These are phyloP conservation scores for Cutaneotrichosporon mucoides DNA, from an alignment of 1,284 basidiomycete genomes.

Conservation along the genomic window DNA sequence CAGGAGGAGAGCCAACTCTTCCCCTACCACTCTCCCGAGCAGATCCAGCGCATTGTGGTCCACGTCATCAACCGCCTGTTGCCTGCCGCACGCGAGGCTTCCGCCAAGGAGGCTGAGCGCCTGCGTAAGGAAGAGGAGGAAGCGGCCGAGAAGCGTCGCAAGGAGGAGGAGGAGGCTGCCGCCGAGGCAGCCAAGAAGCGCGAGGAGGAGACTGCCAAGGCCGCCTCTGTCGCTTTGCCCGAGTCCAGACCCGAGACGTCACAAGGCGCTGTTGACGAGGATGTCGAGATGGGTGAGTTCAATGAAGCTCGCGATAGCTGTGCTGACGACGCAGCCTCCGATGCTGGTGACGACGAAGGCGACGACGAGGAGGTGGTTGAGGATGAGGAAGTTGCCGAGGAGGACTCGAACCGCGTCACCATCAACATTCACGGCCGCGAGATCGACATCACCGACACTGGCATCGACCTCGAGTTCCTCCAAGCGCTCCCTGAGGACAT, in stretches of 20 bases:
- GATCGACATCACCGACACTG: constrained; percentile 98
- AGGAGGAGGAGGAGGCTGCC: constrained; percentile 24
- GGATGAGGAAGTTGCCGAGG: constrained; percentile 9
- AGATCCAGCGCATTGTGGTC: constrained; percentile 67
- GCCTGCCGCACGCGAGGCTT: constrained; percentile 62
- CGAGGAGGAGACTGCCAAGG: constrained; percentile 18
- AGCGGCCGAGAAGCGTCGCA: constrained; percentile 20
- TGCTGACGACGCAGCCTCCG: constrained; percentile 50
- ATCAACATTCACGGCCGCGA: constrained; percentile 84
- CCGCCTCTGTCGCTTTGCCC: constrained; percentile 24
- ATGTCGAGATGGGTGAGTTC: constrained; percentile 65
- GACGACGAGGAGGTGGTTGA: constrained; percentile 8
- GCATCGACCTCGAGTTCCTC: constrained; percentile 96
- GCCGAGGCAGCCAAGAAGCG: constrained; percentile 18
- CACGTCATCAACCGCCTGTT: constrained; percentile 73
- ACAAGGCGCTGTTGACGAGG: constrained; percentile 50
- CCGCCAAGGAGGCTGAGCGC: constrained; percentile 46
- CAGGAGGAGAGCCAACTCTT: constrained; percentile 79
- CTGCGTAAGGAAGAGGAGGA: constrained; percentile 36
- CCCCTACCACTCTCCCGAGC: constrained; percentile 71
- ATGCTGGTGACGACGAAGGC: constrained; percentile 5
- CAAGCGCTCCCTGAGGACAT: constrained; percentile 98
- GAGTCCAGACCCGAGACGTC: constrained; percentile 60
- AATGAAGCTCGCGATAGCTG: neutral
- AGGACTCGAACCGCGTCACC: constrained; percentile 57